phyloP scores from a whole-genome alignment of 1,284 basidiomycete genomes.

The Marasmius sp. region DNA sequence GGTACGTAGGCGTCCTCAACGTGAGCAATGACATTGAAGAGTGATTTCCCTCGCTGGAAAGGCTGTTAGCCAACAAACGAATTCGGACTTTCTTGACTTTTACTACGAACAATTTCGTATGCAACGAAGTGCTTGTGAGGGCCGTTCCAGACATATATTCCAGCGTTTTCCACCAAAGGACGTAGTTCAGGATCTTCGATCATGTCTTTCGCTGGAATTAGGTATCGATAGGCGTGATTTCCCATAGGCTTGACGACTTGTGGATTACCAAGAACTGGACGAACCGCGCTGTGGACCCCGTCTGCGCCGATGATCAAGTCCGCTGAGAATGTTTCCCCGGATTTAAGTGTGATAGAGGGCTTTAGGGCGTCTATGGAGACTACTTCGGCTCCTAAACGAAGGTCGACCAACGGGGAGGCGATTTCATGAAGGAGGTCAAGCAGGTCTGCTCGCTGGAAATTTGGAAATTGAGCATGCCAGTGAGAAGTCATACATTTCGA shows the following conservation, averaged over 20 bases:
- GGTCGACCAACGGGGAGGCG: conserved; percentile 35
- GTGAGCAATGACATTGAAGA: not conserved
- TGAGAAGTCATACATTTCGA: no score
- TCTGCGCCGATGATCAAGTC: conserved; percentile 58
- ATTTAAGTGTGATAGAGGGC: conserved; percentile 37
- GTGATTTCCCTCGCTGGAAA: conserved; percentile 37
- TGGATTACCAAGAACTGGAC: conserved; percentile 43
- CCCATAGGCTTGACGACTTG: conserved; percentile 44
- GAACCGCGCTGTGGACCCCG: conserved; percentile 47
- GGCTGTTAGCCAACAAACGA: no score
- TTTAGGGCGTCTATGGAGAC: conserved; percentile 33
- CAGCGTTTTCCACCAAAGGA: conserved; percentile 33
- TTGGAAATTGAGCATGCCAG: no score
- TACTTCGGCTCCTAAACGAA: conserved; percentile 41
- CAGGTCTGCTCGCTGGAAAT: conserved; percentile 53
- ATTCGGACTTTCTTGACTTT: not conserved
- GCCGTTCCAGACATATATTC: conserved; percentile 44
- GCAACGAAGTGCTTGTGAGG: conserved; percentile 42
- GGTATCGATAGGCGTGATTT: conserved; percentile 56
- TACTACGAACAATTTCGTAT: conserved; percentile 36
- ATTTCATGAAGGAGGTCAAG: conserved; percentile 42
- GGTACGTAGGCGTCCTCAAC: not conserved
- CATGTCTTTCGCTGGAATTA: conserved; percentile 47
- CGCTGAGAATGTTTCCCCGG: conserved; percentile 40
- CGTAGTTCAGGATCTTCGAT: conserved; percentile 47